Evolutionary conservation across 2,329 filamentous ascomycete genomes (phyloP).

Genomic region (Plectosphaerella plurivora): DNA sequence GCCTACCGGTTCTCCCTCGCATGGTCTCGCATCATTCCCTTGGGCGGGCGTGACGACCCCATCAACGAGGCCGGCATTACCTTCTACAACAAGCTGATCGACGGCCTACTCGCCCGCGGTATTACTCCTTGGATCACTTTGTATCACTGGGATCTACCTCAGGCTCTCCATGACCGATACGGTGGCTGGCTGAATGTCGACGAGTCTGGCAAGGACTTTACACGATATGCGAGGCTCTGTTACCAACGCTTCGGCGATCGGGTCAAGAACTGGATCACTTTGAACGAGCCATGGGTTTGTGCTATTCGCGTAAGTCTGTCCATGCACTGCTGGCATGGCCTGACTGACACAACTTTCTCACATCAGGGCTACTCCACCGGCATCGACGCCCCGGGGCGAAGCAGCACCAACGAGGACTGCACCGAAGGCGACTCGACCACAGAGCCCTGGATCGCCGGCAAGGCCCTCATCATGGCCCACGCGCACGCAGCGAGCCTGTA

Average conservation of each 20-base stretch:
- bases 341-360: not conserved
- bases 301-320: slow-evolving; percentile 15
- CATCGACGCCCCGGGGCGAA: slow-evolving; percentile 26
- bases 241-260: slow-evolving; percentile 29
- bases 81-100: slow-evolving; percentile 50
- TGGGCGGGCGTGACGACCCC: slow-evolving; percentile 41
- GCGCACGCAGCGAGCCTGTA: slow-evolving; percentile 25
- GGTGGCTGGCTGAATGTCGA: slow-evolving; percentile 26
- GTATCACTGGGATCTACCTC: slow-evolving; percentile 49
- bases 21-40: slow-evolving; percentile 49
- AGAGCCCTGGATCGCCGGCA: slow-evolving; percentile 30
- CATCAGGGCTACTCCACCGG: slow-evolving; percentile 28
- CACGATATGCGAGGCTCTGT: slow-evolving; percentile 28
- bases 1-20: slow-evolving; percentile 49
- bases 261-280: slow-evolving; percentile 31
- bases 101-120: slow-evolving; percentile 42
- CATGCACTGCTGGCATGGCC: not conserved
- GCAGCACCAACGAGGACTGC: slow-evolving; percentile 12
- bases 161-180: slow-evolving; percentile 28
- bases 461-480: slow-evolving; percentile 31
- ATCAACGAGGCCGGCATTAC: slow-evolving; percentile 45
- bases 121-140: slow-evolving; percentile 44
- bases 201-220: slow-evolving; percentile 27
- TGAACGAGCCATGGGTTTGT: slow-evolving; percentile 33
- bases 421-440: slow-evolving; percentile 25